These are phyloP conservation scores for Marvania coccoides DNA, from an alignment of 139 green algal genomes.

Conservation along the genomic window DNA sequence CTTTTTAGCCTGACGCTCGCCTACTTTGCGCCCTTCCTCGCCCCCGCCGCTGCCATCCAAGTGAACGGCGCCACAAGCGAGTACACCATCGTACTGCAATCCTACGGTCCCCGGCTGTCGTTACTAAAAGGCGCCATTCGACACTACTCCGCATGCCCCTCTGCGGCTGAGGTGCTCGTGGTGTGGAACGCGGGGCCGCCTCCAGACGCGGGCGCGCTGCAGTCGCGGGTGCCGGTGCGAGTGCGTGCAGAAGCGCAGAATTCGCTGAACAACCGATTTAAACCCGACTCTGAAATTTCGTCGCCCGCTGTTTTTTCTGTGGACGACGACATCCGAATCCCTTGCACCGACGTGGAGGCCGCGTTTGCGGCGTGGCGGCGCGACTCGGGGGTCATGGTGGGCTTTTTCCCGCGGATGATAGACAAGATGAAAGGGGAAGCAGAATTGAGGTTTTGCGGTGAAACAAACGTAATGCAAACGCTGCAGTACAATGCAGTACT, in stretches of 20 bases:
- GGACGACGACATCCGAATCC: conserved; percentile 17
- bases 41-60: background rate
- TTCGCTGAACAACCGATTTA: conserved; percentile 41
- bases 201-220: background rate
- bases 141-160: background rate
- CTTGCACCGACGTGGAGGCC: conserved; percentile 19
- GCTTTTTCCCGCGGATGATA: conserved; percentile 25
- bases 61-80: background rate
- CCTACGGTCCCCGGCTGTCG: background rate
- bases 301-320: conserved; percentile 19
- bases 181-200: conserved; percentile 4
- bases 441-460: conserved; percentile 2
- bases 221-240: conserved; percentile 8
- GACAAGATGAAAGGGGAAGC: background rate
- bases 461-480: background rate
- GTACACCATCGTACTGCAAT: background rate
- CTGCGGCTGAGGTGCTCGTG: background rate
- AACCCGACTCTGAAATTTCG: conserved; percentile 18
- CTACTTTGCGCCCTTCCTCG: background rate
- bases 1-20: background rate
- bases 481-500: conserved; percentile 32
- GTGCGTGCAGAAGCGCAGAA: conserved; percentile 24
- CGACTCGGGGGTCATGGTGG: conserved; percentile 18
- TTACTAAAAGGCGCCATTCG: background rate
- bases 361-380: conserved; percentile 26